Base-by-base conservation (phyloP, 148 eudicot genomes). In the Camellia lanceoleosa region DNA sequence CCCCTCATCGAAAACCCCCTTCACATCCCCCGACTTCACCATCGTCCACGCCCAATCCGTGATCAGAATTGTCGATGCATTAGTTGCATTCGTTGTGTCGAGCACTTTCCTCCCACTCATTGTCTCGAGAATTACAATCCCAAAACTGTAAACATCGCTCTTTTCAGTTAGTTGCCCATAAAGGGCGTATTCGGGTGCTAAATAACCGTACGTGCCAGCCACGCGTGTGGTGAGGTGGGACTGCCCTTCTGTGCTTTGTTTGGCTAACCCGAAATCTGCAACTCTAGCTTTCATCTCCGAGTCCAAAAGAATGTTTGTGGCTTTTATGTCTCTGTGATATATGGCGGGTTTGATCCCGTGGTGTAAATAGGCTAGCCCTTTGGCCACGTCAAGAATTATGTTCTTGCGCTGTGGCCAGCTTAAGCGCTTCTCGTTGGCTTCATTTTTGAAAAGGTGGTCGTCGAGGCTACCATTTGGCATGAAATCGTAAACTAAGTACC, bases 221-320 rank as follows among this genome's bases (percentile, higher is more conserved):
- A 92, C 90, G 44, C 93, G 80, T 2, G 95, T 92, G 8, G 90
- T 92, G 14, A 90, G 85, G 80, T 92, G 95, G 38, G 93, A 81
- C 23, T 87, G 85, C 9, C 93, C 95, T 67, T 92, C 90, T 19
- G 60, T 68, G 75, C 75, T 90, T 30, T 90, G 90, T 85, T 86
- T 92, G 5, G 96, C 96, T 20, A 90, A 15, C 18, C 96, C 96
- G 18, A 92, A 92, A 86, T 92, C 93, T 3, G 96, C 93, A 16
- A 92, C 87, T 76, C 82, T 86, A 1, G 92, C 92, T 72, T 80
- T 89, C 91, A 92, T 86, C 14, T 89, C 91, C 7, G 77, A 61
- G 71, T 92, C 93, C 55, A 92, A 51, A 20, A 92, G 87, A 62
- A 92, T 86, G 78, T 92, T 92, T 2, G 89, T 87, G 5, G 93